A percentile compares a stretch with the other conserved stretches of the same genome.
Evolutionary conservation across 1,284 basidiomycete genomes (phyloP).

Genomic region (Singerocomus inundabilis): DNA sequence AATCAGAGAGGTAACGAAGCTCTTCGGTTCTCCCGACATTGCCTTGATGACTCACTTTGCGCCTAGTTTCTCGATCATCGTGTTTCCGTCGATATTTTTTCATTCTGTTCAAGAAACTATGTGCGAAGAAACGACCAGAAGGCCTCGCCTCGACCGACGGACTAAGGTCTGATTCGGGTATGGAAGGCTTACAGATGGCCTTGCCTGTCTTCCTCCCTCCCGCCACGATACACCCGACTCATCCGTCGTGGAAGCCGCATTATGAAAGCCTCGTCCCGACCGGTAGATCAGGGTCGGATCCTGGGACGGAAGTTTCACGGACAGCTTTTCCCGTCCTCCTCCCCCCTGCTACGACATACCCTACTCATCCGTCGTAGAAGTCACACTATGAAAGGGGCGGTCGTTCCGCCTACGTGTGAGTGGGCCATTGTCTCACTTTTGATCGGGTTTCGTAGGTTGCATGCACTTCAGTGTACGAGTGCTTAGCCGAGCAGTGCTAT

Average conservation of each 20-base stretch:
- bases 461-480: no score
- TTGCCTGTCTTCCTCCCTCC: not conserved
- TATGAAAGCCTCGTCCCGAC: no score
- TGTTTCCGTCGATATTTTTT: not conserved
- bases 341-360: no score
- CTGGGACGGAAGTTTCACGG: no score
- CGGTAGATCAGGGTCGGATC: no score
- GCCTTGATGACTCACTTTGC: not conserved
- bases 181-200: constrained; percentile 5
- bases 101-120: not conserved
- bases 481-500: no score
- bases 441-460: no score
- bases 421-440: no score
- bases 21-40: not conserved
- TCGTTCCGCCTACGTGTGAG: no score
- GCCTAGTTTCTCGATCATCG: not conserved
- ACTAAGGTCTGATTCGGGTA: not conserved
- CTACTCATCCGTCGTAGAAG: no score
- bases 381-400: no score
- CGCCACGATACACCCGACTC: not conserved
- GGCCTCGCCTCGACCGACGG: not conserved
- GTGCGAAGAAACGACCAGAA: not conserved
- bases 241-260: not conserved
- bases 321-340: no score
- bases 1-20: constrained; percentile 1